A percentile compares a stretch with the other conserved stretches of the same genome.
Conservation (phyloP, 768 basidiomycete species). For the Boletus tylopilopsis region DNA sequence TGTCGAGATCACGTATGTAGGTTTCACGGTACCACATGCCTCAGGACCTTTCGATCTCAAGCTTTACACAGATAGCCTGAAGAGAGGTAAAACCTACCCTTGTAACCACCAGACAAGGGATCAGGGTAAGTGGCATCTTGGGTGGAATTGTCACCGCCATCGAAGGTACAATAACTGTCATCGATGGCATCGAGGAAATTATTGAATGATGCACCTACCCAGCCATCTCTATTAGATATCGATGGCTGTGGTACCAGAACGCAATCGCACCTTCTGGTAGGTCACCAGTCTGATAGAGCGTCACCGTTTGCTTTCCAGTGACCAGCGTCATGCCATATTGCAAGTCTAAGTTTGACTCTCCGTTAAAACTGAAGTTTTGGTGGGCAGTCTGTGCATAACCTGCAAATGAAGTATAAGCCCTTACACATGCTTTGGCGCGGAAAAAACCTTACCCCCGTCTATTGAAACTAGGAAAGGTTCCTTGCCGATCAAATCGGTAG, state of each 20-base stretch:
- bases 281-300: slow-evolving; percentile 34
- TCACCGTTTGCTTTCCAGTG: slow-evolving; percentile 27
- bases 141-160: slow-evolving; percentile 32
- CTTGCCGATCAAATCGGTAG: slow-evolving; percentile 19
- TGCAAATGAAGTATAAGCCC: slow-evolving; percentile 2
- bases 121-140: slow-evolving; percentile 30
- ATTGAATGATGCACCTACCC: slow-evolving; percentile 33
- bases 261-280: slow-evolving; percentile 16
- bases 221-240: background rate
- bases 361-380: slow-evolving; percentile 18
- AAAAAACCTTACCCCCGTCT: slow-evolving; percentile 30
- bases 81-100: slow-evolving; percentile 10
- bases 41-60: slow-evolving; percentile 12
- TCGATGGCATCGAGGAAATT: slow-evolving; percentile 40
- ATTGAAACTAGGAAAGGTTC: slow-evolving; percentile 31
- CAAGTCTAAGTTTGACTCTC: slow-evolving; percentile 31
- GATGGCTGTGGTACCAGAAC: background rate
- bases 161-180: slow-evolving; percentile 35
- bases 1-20: slow-evolving; percentile 41
- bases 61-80: background rate
- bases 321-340: slow-evolving; percentile 32
- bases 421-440: background rate
- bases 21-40: slow-evolving; percentile 36
- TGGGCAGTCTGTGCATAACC: slow-evolving; percentile 24
- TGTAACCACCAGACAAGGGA: slow-evolving; percentile 9